Base-by-base conservation (phyloP, 1,284 basidiomycete genomes). In the Ganoderma multipileum region DNA sequence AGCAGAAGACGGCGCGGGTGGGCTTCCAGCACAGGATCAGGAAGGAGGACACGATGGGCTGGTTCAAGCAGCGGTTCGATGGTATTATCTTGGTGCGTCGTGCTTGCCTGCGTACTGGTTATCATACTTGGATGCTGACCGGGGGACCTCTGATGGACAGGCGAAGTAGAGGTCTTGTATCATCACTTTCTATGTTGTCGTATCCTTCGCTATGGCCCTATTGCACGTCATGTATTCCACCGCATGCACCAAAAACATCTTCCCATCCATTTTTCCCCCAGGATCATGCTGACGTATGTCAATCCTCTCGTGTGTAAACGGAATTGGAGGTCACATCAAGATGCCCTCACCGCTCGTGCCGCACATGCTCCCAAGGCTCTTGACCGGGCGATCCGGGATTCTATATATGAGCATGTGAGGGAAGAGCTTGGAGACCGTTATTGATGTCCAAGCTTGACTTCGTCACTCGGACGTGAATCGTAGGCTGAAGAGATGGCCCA, bases 51-150 rank as follows among this genome's bases (percentile, higher is more conserved):
- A 97, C 96, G 74, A 93, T 96, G 89, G 86, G 92, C 72, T 98
- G 97, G 97, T 99, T 97, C 95, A 98, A 98, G 91, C 94, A 96
- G 86, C 90, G 97, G 79, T 98, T 97, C 88, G 96, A 98, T 81
- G 96, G 95, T 87, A 96, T 97, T 83, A 96, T 97, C 84, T 82
- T 94, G 80, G 93, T 94, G 78, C 75, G 92, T 86, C 23, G 47
- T 11, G 23, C 44, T 1, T 18, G 66, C 28, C 66, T 23, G 18
- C 44, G 2, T 23, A n/a, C 12, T 12, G 11, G 68, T 26, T 9
- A 6, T 9, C 3, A 61, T 58, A 61, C 54, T 41, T 38, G 52
- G 47, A 33, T 11, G 16, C 63, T 65, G 36, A 58, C n/a, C 9
- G 42, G 50, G 1, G 30, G 20, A 14, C 1, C 63, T 11, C 16